Base-by-base conservation (phyloP, 768 basidiomycete species). In the Leccinum disarticulatum region DNA sequence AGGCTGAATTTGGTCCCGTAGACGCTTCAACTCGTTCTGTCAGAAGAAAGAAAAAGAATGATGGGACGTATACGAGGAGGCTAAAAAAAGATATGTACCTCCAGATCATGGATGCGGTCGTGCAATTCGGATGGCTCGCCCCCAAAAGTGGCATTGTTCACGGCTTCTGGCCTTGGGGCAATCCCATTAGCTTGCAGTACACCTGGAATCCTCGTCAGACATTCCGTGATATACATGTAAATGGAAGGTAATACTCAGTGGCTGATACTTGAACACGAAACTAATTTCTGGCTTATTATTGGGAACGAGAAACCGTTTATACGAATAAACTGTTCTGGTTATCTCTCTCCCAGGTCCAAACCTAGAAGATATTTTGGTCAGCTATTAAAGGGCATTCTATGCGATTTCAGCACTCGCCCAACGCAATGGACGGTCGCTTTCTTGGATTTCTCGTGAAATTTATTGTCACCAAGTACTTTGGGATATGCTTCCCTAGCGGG, bases 201-300 rank as follows among this genome's bases (percentile, higher is more conserved):
- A 9, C 35, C 70, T 70, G 19, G 27, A 47, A 52, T 7, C 2
- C 52, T 14, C 33, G 35, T 56, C 3, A 43, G 25, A 15, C 14
- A 30, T 58, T 33, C 27, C 30, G 11, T 6, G 8, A 50, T 14
- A 14, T 27, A 33, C 17, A 27, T 48, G 22, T 5, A 28, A 14
- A 19, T 13, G 41, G 52, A 53, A 61, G 38, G 17, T 7, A 52
- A 30, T 58, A 61, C 68, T 31, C 2, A 69, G 60, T 10, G 66
- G 61, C 25, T 33, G 53, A 41, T 66, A 66, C 46, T 64, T 64
- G 56, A 71, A 71, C 33, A 67, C 54, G 17, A 69, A 69, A 8
- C 50, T 33, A 14, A 65, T 13, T 7, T 1, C 0, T n/a, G 58
- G 70, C n/a, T 59, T 47, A 31, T 41, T 6, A 14, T 63, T 53